Percentiles rank a stretch among this genome's conserved stretches.
Conservation (phyloP, 2,329 filamentous ascomycete genomes). For the Keithomyces neogunnii region DNA sequence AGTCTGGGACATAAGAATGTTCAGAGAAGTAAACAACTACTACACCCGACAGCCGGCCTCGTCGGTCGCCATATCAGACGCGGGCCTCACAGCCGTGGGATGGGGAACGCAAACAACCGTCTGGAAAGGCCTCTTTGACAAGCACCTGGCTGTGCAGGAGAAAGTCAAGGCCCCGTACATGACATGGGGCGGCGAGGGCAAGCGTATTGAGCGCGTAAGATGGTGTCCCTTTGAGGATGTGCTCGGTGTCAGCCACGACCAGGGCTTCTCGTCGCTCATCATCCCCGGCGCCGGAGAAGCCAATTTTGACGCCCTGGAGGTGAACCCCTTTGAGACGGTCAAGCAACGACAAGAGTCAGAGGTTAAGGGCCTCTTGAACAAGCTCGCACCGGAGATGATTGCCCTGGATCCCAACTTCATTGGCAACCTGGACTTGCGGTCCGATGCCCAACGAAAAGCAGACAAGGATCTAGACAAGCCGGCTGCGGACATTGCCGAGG, state of each 20-base stretch:
- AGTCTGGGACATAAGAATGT: conserved; percentile 94
- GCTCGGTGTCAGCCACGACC: conserved; percentile 73
- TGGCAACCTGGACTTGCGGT: conserved; percentile 76
- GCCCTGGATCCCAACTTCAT: conserved; percentile 87
- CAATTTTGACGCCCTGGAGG: conserved; percentile 89
- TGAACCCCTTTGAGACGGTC: conserved; percentile 88
- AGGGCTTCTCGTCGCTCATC: conserved; percentile 83
- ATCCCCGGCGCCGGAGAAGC: conserved; percentile 93
- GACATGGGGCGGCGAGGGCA: conserved; percentile 82
- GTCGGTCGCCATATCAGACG: conserved; percentile 81
- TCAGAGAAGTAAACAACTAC: conserved; percentile 87
- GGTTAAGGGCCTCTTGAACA: conserved; percentile 84
- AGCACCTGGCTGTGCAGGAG: conserved; percentile 59
- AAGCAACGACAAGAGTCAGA: conserved; percentile 92
- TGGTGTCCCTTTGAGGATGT: conserved; percentile 97
- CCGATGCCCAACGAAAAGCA: conserved; percentile 65
- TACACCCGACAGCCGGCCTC: conserved; percentile 75
- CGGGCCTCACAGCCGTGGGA: conserved; percentile 77
- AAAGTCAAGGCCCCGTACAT: conserved; percentile 88
- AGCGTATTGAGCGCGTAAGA: conserved; percentile 67
- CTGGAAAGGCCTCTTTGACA: conserved; percentile 85
- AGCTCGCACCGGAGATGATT: conserved; percentile 95
- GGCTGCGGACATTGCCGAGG: conserved; percentile 45
- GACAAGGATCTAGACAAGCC: conserved; percentile 75
- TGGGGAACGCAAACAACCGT: conserved; percentile 85